Base-by-base conservation (phyloP, 257 asterid species). In the Solanum etuberosum region DNA sequence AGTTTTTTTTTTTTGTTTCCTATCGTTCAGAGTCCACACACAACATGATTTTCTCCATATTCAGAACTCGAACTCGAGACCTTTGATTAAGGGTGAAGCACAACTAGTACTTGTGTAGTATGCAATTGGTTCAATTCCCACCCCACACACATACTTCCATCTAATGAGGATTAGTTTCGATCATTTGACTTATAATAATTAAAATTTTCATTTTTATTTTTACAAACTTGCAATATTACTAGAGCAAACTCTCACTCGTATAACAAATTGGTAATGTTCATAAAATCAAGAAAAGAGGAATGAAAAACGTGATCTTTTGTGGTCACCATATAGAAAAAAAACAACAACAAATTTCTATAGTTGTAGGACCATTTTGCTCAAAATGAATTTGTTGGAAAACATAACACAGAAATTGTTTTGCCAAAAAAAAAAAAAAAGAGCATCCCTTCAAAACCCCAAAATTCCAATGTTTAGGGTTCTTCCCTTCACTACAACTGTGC, bases 401-500 rank as follows among this genome's bases (percentile, higher is more conserved):
- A 51, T n/a, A 51, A 51, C 10, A 51, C n/a, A 51, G 42, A 51
- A 51, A 18, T 51, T 51, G 54, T 46, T 51, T 51, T 51, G 61
- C 10, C 54, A 74, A 76, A n/a, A 9, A 2, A 3, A 12, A 68
- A 14, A 20, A 7, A 10, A 5, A 21, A 38, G 25, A 25, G n/a
- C n/a, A 1, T 7, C 9, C 7, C 15, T 77, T 6, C 34, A 15
- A 80, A 20, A 46, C 1, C 16, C 13, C 12, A 7, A 27, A 89
- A 65, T 81, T 18, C 76, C 68, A 9, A 94, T 95, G 97, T 83
- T 90, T 76, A 82, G 85, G 43, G 92, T 90, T 32, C n/a, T 92
- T 76, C 86, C 90, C 76, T 77, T 91, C 32, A 85, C 90, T 54
- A 93, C 89, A 42, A 37, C 73, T 16, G 51, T 84, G 48, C 61